Percentiles rank a stretch among this genome's conserved stretches.
phyloP scores from a whole-genome alignment of 352 stramenopile species.

The Peronospora destructor region DNA sequence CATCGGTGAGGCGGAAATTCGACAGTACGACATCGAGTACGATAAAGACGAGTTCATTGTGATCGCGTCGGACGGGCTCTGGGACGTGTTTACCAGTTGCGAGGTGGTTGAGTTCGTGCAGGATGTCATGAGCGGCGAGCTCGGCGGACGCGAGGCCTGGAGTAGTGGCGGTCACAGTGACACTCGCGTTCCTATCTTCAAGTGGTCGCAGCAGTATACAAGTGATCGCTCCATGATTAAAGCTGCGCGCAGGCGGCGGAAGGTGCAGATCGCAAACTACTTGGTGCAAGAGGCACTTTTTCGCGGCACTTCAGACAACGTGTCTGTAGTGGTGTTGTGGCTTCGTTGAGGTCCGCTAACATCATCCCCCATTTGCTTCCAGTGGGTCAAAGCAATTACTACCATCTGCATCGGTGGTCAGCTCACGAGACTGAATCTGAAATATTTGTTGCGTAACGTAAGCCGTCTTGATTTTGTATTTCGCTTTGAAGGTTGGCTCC shows the following conservation, averaged over 20 bases:
- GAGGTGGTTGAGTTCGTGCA: slow-evolving; percentile 89
- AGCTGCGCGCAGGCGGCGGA: slow-evolving; percentile 74
- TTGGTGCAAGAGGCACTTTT: slow-evolving; percentile 88
- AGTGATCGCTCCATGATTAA: slow-evolving; percentile 88
- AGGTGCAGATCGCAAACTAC: slow-evolving; percentile 89
- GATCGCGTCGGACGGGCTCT: slow-evolving; percentile 89
- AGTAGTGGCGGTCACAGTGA: slow-evolving; percentile 73
- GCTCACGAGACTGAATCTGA: slow-evolving; percentile 4
- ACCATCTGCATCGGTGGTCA: neutral
- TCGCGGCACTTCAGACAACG: slow-evolving; percentile 87
- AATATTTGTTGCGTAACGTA: slow-evolving; percentile 22
- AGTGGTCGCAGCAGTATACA: slow-evolving; percentile 88
- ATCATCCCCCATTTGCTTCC: neutral
- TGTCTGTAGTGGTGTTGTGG: slow-evolving; percentile 89
- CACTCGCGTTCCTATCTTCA: slow-evolving; percentile 79
- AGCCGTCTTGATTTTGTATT: slow-evolving; percentile 16
- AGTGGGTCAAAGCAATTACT: neutral
- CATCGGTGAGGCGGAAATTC: slow-evolving; percentile 72
- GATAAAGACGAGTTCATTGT: slow-evolving; percentile 89
- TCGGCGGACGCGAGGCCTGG: slow-evolving; percentile 76
- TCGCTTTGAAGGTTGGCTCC: neutral
- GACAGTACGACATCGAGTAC: slow-evolving; percentile 66
- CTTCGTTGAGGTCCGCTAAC: slow-evolving; percentile 37
- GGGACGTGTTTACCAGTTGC: slow-evolving; percentile 90
- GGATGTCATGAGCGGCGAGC: slow-evolving; percentile 77